Base-by-base conservation (phyloP, 441 rosid genomes). In the Croton setiger region DNA sequence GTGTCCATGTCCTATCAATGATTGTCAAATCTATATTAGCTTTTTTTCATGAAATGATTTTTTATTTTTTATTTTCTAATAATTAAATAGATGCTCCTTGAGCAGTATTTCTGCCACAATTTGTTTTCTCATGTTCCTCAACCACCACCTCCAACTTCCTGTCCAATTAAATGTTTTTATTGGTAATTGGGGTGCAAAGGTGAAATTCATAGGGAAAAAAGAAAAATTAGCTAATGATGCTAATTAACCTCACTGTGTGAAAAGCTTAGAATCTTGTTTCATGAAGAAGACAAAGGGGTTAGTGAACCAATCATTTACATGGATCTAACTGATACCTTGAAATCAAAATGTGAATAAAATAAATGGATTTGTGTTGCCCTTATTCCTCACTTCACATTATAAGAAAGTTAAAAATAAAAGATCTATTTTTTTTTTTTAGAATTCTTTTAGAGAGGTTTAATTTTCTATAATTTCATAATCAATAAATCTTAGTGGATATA, bases 251-350 rank as follows among this genome's bases (percentile, higher is more conserved):
- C 59, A 21, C 1, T 27, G 31, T 27, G 31, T 27, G 31, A 27
- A n/a, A 14, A 11, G 3, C 13, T 14, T 6, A 45, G 51, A 11
- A 60, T 37, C 27, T 37, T n/a, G 14, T 60, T 39, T 60, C 23
- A 39, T 60, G 11, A 60, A 60, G 47, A 60, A 13, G n/a, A 27
- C 39, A 14, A 31, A 27, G 17, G 39, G 60, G 60, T 47, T 8
- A 60, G 48, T 2, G 43, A 60, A 60, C 47, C 64, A 60, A 60
- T 60, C 64, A 60, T 37, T 58, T 18, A 39, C 62, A 11, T 45
- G 62, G 43, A 39, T 6, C 8, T 39, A 39, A 39, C 43, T 39
- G 43, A 7, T 39, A 9, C 1, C 10, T 7, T 39, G 43, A 39
- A 9, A 39, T 4, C 1, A 39, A 39, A 39, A 5, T 5, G 43